Evolutionary conservation across 108 stramenopile genomes (phyloP), one percentile per base, ranked within the genome.

Genomic region (Tribonema minus): DNA sequence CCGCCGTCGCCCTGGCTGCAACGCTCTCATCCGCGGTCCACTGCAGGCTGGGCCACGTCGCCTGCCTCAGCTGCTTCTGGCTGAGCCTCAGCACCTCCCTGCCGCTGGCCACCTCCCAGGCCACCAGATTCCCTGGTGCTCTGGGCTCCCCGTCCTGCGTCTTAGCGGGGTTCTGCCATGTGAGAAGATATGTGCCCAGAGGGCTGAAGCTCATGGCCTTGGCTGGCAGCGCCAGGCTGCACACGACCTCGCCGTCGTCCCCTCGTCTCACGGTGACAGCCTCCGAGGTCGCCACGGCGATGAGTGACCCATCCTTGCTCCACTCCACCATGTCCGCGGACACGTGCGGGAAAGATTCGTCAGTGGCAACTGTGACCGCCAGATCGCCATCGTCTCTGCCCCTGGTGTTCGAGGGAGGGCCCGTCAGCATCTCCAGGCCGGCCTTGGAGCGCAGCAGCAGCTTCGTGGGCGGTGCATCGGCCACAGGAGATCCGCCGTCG

Each of bases 11-110:
- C 38, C 82, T 20, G 3, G 76, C 70, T 31, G 68, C 77, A 54
- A 86, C 79, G 37, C 31, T 32, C 85, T 97, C 96, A 76, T 97
- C 92, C 60, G 87, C 72, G 40, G 91, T 93, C 92, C 92, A 97
- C 70, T 95, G 92, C 32, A 97, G 31, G 61, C 90, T 87, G 0
- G 91, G 91, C 92, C 93, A 92, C 4, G 88, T 72, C 31, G 88
- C 86, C 37, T 90, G 84, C 59, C 85, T 90, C 62, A 92, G 72
- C 23, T 40, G 58, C 74, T 91, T 91, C 58, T 88, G 87, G n/a
- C 69, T 71, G 36, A 94, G 90, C 68, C 77, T 79, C 34, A 79
- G 59, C 23, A 68, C 77, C 68, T 79, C 77, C 68, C 27, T 12
- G 60, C 77, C 68, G 5, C 64, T 37, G 12, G 37, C 64, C 26